phyloP scores from a whole-genome alignment of 139 green algal species.

The Pedinophyceae sp. region DNA sequence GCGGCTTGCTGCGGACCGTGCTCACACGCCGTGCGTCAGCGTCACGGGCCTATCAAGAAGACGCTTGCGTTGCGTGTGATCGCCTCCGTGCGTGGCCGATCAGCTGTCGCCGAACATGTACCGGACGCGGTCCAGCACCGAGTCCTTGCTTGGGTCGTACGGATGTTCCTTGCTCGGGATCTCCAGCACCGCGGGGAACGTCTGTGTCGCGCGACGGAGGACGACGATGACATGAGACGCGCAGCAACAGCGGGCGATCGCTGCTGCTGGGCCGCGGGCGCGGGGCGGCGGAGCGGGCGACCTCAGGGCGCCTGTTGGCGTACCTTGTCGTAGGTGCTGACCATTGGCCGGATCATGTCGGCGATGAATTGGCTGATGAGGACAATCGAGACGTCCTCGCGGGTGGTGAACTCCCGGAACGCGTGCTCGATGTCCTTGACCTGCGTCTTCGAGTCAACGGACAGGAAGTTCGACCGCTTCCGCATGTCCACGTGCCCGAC shows the following conservation, averaged over 20 bases:
- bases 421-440: conserved; percentile 66
- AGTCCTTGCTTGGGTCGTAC: conserved; percentile 90
- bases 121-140: conserved; percentile 72
- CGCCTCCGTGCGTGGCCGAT: no score
- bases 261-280: no score
- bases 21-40: no score
- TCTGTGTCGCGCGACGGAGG: no score
- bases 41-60: no score
- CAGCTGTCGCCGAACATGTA: conserved; percentile 59
- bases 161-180: conserved; percentile 86
- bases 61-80: no score
- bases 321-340: conserved; percentile 66
- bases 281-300: no score
- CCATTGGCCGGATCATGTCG: conserved; percentile 70
- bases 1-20: no score
- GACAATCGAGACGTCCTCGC: conserved; percentile 88
- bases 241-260: background rate
- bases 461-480: conserved; percentile 80
- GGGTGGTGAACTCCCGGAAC: conserved; percentile 83
- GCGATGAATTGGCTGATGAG: conserved; percentile 83
- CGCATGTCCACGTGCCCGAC: conserved; percentile 85
- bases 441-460: conserved; percentile 83
- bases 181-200: conserved; percentile 86
- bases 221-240: background rate
- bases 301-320: background rate